Conservation (phyloP, 1,284 basidiomycete species). For the Butyriboletus appendiculatus region DNA sequence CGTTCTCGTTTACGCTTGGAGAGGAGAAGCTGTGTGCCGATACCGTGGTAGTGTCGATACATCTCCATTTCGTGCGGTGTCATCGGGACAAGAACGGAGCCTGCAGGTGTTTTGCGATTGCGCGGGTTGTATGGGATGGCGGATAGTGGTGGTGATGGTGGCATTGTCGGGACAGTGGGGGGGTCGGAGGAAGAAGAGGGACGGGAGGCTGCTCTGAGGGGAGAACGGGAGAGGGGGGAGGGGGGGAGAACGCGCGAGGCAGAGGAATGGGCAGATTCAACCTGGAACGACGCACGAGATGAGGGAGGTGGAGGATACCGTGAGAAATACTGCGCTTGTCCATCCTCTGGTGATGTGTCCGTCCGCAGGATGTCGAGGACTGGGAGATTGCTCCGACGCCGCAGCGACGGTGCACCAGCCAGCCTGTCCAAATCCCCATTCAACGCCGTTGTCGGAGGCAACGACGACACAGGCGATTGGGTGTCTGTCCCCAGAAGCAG, state of each 20-base stretch:
- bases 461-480: slow-evolving; percentile 17
- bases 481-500: slow-evolving; percentile 44
- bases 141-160: slow-evolving; percentile 29
- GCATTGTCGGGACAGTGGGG: slow-evolving; percentile 21
- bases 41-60: slow-evolving; percentile 59
- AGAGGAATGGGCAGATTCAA: slow-evolving; percentile 24
- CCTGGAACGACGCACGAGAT: slow-evolving; percentile 34
- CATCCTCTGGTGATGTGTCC: slow-evolving; percentile 23
- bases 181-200: slow-evolving; percentile 29
- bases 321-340: slow-evolving; percentile 28
- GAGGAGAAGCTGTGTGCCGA: slow-evolving; percentile 54
- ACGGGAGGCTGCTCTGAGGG: slow-evolving; percentile 31
- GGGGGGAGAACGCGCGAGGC: slow-evolving; percentile 26
- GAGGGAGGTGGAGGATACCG: slow-evolving; percentile 25
- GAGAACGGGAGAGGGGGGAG: slow-evolving; percentile 30
- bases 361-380: slow-evolving; percentile 35
- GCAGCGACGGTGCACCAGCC: slow-evolving; percentile 40
- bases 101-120: slow-evolving; percentile 59
- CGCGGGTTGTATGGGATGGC: slow-evolving; percentile 64
- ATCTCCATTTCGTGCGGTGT: slow-evolving; percentile 60
- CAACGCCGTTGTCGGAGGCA: background rate
- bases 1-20: slow-evolving; percentile 58
- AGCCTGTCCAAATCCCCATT: slow-evolving; percentile 42
- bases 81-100: slow-evolving; percentile 64
- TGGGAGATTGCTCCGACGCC: slow-evolving; percentile 36